Evolutionary conservation across 208 protist species (phyloP).

Genomic region (Trypanosoma scelopori): DNA sequence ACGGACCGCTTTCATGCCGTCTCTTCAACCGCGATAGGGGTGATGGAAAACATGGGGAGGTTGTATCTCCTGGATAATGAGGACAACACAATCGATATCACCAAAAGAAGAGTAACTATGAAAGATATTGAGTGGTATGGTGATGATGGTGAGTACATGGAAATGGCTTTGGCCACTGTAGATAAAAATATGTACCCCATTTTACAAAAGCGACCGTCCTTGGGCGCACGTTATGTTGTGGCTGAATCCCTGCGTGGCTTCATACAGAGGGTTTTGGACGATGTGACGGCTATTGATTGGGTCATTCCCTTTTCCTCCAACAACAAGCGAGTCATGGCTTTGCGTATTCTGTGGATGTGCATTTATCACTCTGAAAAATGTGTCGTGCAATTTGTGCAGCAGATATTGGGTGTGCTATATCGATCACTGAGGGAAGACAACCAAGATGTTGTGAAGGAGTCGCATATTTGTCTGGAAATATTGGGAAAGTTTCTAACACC

Average conservation of each 20-base stretch:
- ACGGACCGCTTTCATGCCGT: conserved; percentile 73
- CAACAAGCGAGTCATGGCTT: conserved; percentile 76
- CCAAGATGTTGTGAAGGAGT: conserved; percentile 63
- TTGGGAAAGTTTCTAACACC: conserved; percentile 87
- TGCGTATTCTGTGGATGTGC: conserved; percentile 75
- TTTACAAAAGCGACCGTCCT: conserved; percentile 53
- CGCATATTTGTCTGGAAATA: conserved; percentile 73
- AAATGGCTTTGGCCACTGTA: conserved; percentile 48
- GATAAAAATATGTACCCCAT: conserved; percentile 34
- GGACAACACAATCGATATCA: conserved; percentile 85
- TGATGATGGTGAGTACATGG: conserved; percentile 87
- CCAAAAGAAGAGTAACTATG: conserved; percentile 75
- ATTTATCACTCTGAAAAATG: conserved; percentile 82
- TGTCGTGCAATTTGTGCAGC: conserved; percentile 82
- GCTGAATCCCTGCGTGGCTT: conserved; percentile 68
- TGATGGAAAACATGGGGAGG: conserved; percentile 68
- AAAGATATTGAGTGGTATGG: conserved; percentile 93
- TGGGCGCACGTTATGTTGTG: conserved; percentile 81
- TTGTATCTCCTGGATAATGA: conserved; percentile 88
- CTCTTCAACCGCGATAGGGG: conserved; percentile 33
- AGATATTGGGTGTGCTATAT: conserved; percentile 79
- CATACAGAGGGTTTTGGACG: conserved; percentile 60
- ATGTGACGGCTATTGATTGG: conserved; percentile 87
- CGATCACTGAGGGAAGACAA: conserved; percentile 82
- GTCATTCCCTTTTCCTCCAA: conserved; percentile 85